Evolutionary conservation across 352 stramenopile species (phyloP).

Genomic region (Globisporangium spiculum): DNA sequence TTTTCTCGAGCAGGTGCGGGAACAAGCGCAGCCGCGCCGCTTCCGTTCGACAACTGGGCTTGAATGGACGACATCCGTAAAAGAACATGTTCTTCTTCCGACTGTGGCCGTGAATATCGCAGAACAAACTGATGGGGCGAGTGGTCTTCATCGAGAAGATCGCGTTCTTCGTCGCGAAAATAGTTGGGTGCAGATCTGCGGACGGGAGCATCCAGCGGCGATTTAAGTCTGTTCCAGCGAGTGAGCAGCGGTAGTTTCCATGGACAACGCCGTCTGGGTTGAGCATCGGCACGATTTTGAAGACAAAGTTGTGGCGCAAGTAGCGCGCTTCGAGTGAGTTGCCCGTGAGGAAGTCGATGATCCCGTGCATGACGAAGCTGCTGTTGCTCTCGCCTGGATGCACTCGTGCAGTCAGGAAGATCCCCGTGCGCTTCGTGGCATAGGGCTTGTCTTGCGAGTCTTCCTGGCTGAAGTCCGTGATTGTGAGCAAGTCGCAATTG

Average conservation of each 20-base stretch:
- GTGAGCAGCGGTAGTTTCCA: slow-evolving; percentile 88
- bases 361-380: slow-evolving; percentile 88
- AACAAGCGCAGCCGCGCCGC: slow-evolving; percentile 62
- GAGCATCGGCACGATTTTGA: slow-evolving; percentile 93
- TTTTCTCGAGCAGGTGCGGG: slow-evolving; percentile 67
- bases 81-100: slow-evolving; percentile 89
- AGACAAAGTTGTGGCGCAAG: slow-evolving; percentile 83
- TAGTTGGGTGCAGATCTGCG: slow-evolving; percentile 64
- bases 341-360: slow-evolving; percentile 86
- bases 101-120: slow-evolving; percentile 89
- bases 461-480: slow-evolving; percentile 75
- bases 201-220: slow-evolving; percentile 63
- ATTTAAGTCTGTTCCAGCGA: slow-evolving; percentile 88
- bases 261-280: slow-evolving; percentile 92
- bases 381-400: slow-evolving; percentile 89
- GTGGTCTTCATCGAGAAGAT: slow-evolving; percentile 46
- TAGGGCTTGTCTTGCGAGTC: slow-evolving; percentile 30
- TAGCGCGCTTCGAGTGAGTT: slow-evolving; percentile 59
- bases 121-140: slow-evolving; percentile 68
- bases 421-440: slow-evolving; percentile 34
- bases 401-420: slow-evolving; percentile 83
- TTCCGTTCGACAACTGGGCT: slow-evolving; percentile 34
- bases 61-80: slow-evolving; percentile 69
- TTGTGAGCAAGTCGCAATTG: slow-evolving; percentile 85
- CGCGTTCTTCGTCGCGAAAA: slow-evolving; percentile 74